Base-by-base conservation (phyloP, 805 yeast species). In the Cyberlindnera veronae region DNA sequence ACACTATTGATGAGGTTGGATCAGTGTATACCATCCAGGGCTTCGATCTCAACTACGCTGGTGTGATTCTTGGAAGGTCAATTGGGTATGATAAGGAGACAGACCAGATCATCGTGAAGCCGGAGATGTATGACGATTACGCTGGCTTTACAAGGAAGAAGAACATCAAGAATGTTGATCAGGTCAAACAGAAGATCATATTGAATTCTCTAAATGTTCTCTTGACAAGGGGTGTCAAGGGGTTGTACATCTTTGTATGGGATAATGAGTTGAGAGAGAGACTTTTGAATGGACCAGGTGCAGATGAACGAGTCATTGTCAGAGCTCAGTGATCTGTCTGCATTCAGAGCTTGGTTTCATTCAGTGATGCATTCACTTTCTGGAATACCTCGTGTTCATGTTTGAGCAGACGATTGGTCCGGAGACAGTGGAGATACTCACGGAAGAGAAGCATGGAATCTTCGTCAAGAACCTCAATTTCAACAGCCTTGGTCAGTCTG, bases 1-100 rank as follows among this genome's bases (percentile, higher is more conserved):
- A 69, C 32, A 68, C 72, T 1, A 67, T 69, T 30, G 69, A 68
- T 22, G 74, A 70, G 49, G 74, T 69, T 29, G 76, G 76, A 0
- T 67, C 72, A 16, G 75, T 70, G 4, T 71, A 71, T 39, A 70
- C 76, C 0, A 57, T 71, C 16, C 76, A 70, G 51, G 76, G 76
- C 1, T 71, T 70, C 46, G 76, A 71, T 50, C 48, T 71, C 40
- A 69, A 69, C 45, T 71, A 67, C 46, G 72, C 73, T 3, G 75
- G 70, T 32, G 70, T 71, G 0, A 70, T 71, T 4, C 38, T 71
- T 12, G 76, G 76, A 2, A 58, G 71, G 38, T 64, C 71, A 6
- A 55, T 71, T 8, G 68, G 63, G 2, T 68, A 66, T 33, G 74
- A 71, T 46, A 29, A 47, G 3, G 50, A 18, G 1, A 64, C 48